phyloP scores from a whole-genome alignment of 345 rosid genomes.

The Acer campestre region DNA sequence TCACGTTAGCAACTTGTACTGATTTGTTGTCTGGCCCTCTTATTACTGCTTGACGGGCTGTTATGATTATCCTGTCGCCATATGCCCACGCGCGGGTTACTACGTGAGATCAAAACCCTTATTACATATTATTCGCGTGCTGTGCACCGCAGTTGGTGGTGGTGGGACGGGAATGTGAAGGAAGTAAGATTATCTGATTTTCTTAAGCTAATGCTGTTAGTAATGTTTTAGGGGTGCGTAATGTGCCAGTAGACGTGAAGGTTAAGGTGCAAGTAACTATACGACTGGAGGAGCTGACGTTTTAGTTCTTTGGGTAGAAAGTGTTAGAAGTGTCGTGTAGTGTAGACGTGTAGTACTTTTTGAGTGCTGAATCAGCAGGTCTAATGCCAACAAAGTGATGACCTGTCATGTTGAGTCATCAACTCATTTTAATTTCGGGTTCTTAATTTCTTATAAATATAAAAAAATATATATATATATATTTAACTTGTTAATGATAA shows the following conservation, averaged over 20 bases:
- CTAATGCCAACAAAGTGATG: neutral
- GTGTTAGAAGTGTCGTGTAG: neutral
- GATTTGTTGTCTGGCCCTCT: neutral
- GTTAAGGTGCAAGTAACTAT: neutral
- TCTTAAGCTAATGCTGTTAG: neutral
- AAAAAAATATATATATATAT: too few species aligned
- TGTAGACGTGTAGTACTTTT: neutral
- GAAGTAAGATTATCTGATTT: neutral
- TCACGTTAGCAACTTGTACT: neutral
- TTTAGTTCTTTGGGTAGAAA: neutral
- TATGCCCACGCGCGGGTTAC: neutral
- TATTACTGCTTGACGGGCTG: neutral
- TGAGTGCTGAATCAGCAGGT: neutral
- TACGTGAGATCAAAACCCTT: neutral
- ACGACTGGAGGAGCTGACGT: neutral
- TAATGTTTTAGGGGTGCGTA: constrained; percentile 2
- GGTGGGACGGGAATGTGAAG: neutral
- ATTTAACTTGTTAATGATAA: too few species aligned
- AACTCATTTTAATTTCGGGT: too few species aligned
- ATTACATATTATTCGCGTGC: neutral
- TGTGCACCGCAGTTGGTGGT: neutral
- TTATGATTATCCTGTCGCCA: neutral
- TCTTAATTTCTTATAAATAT: too few species aligned
- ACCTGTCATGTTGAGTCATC: neutral
- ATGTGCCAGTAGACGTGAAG: constrained; percentile 21